A percentile compares a stretch with the other conserved stretches of the same genome.
Conservation (phyloP, 2,329 filamentous ascomycete species). For the Lasiodiplodia sp. region DNA sequence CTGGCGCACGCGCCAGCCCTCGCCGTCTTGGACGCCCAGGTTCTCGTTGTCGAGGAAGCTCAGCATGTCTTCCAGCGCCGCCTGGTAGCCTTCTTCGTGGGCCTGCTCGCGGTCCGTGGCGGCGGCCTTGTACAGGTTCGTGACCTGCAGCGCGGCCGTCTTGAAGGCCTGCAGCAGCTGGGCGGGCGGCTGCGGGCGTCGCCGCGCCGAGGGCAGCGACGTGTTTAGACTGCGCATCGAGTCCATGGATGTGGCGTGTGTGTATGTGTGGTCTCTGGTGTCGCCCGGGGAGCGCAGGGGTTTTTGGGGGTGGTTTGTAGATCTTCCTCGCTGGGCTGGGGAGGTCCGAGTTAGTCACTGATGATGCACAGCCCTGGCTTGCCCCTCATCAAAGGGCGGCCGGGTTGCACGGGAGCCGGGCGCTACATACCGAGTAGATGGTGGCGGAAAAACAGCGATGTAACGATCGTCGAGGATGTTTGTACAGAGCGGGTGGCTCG, state of each 20-base stretch:
- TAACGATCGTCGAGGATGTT: constrained; percentile 1
- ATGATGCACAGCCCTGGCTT: constrained; percentile 12
- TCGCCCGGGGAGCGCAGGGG: background rate
- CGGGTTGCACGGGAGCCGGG: background rate
- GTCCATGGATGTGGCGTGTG: constrained; percentile 39
- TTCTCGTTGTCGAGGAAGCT: constrained; percentile 82
- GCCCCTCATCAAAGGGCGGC: constrained; percentile 10
- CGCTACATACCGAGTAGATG: constrained; percentile 1
- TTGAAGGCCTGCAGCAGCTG: constrained; percentile 87
- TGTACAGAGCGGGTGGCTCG: background rate
- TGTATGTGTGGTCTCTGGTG: background rate
- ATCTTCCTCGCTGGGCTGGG: constrained; percentile 9
- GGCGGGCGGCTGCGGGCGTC: constrained; percentile 43
- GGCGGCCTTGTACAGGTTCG: constrained; percentile 94
- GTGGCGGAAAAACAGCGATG: background rate
- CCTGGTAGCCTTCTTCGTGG: constrained; percentile 85
- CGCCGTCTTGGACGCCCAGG: constrained; percentile 79
- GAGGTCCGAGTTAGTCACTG: constrained; percentile 9
- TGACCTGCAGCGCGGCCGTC: constrained; percentile 89
- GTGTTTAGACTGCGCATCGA: constrained; percentile 52
- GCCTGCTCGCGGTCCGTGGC: constrained; percentile 78
- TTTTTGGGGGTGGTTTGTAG: background rate
- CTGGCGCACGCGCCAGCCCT: constrained; percentile 71
- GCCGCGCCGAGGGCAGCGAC: constrained; percentile 45
- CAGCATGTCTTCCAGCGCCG: constrained; percentile 90